Base-by-base conservation (phyloP, 352 stramenopile genomes). In the Phytophthora litchii region DNA sequence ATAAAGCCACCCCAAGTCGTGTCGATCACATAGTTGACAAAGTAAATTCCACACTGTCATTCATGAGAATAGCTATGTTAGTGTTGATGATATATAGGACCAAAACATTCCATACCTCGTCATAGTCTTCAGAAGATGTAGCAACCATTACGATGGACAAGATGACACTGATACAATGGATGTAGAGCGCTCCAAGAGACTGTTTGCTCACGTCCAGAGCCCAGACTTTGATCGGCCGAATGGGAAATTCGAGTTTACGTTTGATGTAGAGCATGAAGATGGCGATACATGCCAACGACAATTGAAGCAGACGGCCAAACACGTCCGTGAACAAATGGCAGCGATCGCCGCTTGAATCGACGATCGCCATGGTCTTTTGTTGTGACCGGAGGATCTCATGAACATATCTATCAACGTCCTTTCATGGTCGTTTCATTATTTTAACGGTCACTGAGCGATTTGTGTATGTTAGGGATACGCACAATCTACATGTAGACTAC, bases 211-310 rank as follows among this genome's bases (percentile, higher is more conserved):
- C 64, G 34, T 94, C 82, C 38, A 91, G 55, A 0, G 54, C 74
- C 80, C 84, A 94, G 12, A 93, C 82, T 42, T 76, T 80, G 10
- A 93, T 55, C 12, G 77, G 78, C 0, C 80, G 77, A 52, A 86
- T 88, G 27, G 80, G 80, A 12, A 74, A 79, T 70, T 92, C 84
- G 44, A 91, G 72, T 55, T 91, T 86, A 51, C 82, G 75, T 67
- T 92, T 92, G 67, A 91, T 78, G 63, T 80, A 89, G 46, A 92
- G 69, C 36, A 92, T 67, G 61, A 86, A 68, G 4, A 92, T 42
- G 1, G 79, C 76, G 10, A 72, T 77, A 17, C 74, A 48, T 4
- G 61, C 76, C 38, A 94, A 55, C 37, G 75, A 47, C 16, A 92
- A 17, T 55, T 92, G 82, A 51, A 92, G 66, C 37, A 88, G 16